phyloP scores from a whole-genome alignment of 805 yeast species.

The Candida nitratophila region DNA sequence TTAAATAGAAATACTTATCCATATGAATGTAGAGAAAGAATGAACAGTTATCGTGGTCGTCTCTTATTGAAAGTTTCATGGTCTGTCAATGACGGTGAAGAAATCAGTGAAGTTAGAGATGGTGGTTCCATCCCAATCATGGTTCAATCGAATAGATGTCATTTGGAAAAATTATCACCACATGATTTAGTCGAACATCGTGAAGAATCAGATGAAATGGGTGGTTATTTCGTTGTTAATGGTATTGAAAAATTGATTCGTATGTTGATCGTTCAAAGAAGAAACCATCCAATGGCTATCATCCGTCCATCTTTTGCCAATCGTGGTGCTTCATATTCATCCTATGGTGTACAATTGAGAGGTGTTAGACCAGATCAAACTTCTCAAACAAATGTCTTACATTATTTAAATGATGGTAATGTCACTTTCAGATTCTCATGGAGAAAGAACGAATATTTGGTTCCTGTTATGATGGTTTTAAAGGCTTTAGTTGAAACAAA shows the following conservation, averaged over 20 bases:
- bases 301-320: slow-evolving; percentile 90
- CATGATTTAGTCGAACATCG: slow-evolving; percentile 65
- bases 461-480: slow-evolving; percentile 88
- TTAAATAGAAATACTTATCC: slow-evolving; percentile 77
- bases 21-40: slow-evolving; percentile 83
- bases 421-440: slow-evolving; percentile 95
- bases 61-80: slow-evolving; percentile 74
- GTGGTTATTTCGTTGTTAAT: slow-evolving; percentile 93
- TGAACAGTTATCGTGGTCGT: slow-evolving; percentile 74
- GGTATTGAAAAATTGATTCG: slow-evolving; percentile 96
- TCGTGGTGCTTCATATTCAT: slow-evolving; percentile 87
- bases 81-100: slow-evolving; percentile 85
- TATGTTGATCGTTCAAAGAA: slow-evolving; percentile 95
- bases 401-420: slow-evolving; percentile 91
- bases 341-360: slow-evolving; percentile 90
- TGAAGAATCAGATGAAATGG: slow-evolving; percentile 93
- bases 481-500: slow-evolving; percentile 86
- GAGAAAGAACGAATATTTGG: slow-evolving; percentile 92
- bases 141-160: slow-evolving; percentile 89
- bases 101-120: slow-evolving; percentile 73
- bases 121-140: slow-evolving; percentile 89
- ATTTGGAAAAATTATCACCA: slow-evolving; percentile 78
- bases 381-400: slow-evolving; percentile 95
- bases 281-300: slow-evolving; percentile 97
- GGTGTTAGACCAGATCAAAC: slow-evolving; percentile 95